Base-by-base conservation (phyloP, 768 basidiomycete genomes). In the Auricularia auricula-judae region DNA sequence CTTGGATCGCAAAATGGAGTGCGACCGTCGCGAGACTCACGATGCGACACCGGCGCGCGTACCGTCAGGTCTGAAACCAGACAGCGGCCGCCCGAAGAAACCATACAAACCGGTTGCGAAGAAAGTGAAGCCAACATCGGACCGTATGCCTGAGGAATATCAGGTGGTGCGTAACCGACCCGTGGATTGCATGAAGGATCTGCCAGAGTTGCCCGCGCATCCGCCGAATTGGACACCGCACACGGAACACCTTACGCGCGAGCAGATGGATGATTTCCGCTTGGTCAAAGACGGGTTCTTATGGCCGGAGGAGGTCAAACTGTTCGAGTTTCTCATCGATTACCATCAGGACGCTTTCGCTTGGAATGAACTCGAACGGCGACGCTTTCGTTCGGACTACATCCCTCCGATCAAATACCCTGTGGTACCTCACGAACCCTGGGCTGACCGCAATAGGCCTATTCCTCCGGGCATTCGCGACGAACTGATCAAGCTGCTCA, bases 361-460 rank as follows among this genome's bases (percentile, higher is more conserved):
- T 2, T 69, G 66, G 65, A 56, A 35, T 0, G 68, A 69, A 23
- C 62, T 54, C 39, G 65, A 62, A 63, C 68, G 65, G 3, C 67
- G 71, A n/a, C 21, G 33, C 2, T 70, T 70, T 23, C 21, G n/a
- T 35, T 8, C 23, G 5, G 67, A 73, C 21, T 74, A 70, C 71
- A 68, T 77, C 71, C 62, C 66, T 1, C 71, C 68, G 0, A 71
- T 73, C 39, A 72, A 72, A 43, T 76, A 78, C 5, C 77, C 76
- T 1, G 75, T 74, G 3, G 73, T 74, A 1, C 66, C 70, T 3
- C 79, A 80, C 61, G 66, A 63, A 1, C 79, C 78, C 0, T 80
- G 76, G 78, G 70, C 64, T 5, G 61, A 69, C 69, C 36, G 68
- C 67, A 47, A 75, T 74, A 33, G 73, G 65, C 66, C 75, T 1